Evolutionary conservation across 352 stramenopile species (phyloP).

Genomic region (Globisporangium nagaii): DNA sequence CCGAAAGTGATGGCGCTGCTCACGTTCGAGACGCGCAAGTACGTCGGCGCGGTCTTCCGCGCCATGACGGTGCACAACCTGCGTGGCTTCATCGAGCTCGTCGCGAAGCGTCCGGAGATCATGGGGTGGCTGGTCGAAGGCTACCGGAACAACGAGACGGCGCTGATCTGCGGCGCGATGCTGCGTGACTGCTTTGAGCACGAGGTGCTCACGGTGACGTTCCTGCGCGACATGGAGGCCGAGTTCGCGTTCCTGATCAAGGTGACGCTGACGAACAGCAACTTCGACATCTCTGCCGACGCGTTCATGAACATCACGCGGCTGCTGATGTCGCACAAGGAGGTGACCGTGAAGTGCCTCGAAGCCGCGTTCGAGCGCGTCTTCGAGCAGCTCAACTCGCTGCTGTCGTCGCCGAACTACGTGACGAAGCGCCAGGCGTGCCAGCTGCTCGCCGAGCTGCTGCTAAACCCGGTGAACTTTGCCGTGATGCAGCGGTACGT

Average conservation of each 20-base stretch:
- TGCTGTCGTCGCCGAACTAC: constrained; percentile 66
- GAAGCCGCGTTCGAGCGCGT: constrained; percentile 60
- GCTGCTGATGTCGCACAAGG: constrained; percentile 62
- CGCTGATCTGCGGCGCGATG: constrained; percentile 76
- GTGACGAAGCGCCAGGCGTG: constrained; percentile 68
- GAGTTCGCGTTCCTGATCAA: constrained; percentile 69
- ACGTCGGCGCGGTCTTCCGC: constrained; percentile 69
- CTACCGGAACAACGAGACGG: constrained; percentile 66
- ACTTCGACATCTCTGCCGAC: constrained; percentile 84
- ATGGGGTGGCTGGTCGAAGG: constrained; percentile 71
- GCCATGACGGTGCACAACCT: constrained; percentile 72
- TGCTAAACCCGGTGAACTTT: constrained; percentile 74
- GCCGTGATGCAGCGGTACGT: constrained; percentile 78
- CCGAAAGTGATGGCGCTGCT: constrained; percentile 65
- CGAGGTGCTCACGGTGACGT: constrained; percentile 49
- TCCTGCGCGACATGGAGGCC: constrained; percentile 46
- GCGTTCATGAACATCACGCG: constrained; percentile 76
- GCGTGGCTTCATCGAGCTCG: constrained; percentile 52
- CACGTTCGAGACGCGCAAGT: constrained; percentile 83
- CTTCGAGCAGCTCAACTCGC: constrained; percentile 55
- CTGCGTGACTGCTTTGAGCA: constrained; percentile 77
- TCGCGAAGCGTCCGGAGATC: constrained; percentile 57
- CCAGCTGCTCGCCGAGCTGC: constrained; percentile 64
- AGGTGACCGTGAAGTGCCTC: constrained; percentile 38
- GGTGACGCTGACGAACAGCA: constrained; percentile 67